Evolutionary conservation across 176 grass and related monocot genomes (phyloP), one percentile per base, ranked within the genome.

Genomic region (Coix lacrymajobi): DNA sequence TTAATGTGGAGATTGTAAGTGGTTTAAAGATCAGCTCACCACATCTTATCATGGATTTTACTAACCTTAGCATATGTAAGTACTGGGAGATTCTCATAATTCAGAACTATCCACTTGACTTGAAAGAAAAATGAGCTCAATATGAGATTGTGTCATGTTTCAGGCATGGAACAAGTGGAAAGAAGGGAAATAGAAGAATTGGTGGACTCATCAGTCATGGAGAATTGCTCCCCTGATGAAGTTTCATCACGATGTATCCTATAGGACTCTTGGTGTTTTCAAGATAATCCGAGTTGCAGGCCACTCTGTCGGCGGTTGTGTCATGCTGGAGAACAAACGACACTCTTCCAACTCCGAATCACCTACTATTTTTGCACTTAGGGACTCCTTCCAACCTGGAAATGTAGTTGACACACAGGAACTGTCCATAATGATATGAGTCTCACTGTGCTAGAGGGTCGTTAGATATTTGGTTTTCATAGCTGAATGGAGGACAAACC

Each of bases 91-190:
- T 62, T 1, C 5, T 36, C 20, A 2, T 15, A 70, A 20, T 56
- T 16, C 5, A 7, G 1, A 72, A 31, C 11, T 26, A 22, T 1
- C 38, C 24, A 29, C 37, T 3, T n/a, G n/a, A n/a, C n/a, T n/a
- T 3, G 12, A 41, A 40, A 31, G 3, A 37, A 49, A 11, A 17
- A 73, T 2, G 32, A 9, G 1, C 1, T 36, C 4, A 11, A 5
- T 15, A 0, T 24, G 20, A 33, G 7, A 62, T 26, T 1, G 60
- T 63, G 1, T 11, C 67, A 45, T 41, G 22, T 10, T 56, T 64
- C 68, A 89, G 86, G 86, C 79, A 83, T 92, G 74, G 86, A 73
- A 13, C 31, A 12, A 60, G 10, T 92, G 79, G 86, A 52, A 75
- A 24, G 86, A 86, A 40, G 76, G 77, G 3, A 85, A 11, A 69